Base-by-base conservation (phyloP, 306 rosid species). In the Potentilla sterilis region DNA sequence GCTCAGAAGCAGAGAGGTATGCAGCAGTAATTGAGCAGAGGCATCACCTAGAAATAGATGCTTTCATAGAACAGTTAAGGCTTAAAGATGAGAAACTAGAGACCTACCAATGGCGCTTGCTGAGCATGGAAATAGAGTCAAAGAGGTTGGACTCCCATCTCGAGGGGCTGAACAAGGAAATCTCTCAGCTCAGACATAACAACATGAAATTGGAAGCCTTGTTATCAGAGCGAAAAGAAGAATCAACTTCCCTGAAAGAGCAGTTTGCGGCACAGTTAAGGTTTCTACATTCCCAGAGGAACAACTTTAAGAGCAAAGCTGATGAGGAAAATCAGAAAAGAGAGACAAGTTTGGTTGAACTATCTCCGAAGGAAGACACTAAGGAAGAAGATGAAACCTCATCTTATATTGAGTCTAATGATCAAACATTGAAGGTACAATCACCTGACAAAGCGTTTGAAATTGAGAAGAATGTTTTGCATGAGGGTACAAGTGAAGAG, bases 1-100 rank as follows among this genome's bases (percentile, higher is more conserved):
- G 92, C 52, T 84, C 89, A 9, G 98, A 95, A 80, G 93, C 93
- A 48, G 98, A 90, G 81, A 95, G 88, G 79, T 89, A 92, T 70
- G 93, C 90, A 77, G 75, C 81, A 22, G 40, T 81, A 70, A 84
- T 92, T 77, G 93, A 92, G 79, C 96, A 87, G 63, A 87, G 97
- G 88, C 96, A 95, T 84, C 89, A 87, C 76, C 73, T 86, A 54
- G 98, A 95, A 78, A 85, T 95, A 32, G 97, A 95, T 71, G 98
- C 98, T 75, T 95, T 92, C 84, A 88, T 88, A 12, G 98, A 95
- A 75, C 97, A 95, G 83, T 82, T 95, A 89, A 80, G 87, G 77
- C 72, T 89, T 67, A 92, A 92, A 81, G 98, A 90, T 78, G 97
- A 95, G 84, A 95, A 92, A 75, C 43, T 95, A 76, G 96, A 95